A percentile compares a stretch with the other conserved stretches of the same genome.
phyloP scores from a whole-genome alignment of 2,329 filamentous ascomycete genomes.

The Cadophora malorum region DNA sequence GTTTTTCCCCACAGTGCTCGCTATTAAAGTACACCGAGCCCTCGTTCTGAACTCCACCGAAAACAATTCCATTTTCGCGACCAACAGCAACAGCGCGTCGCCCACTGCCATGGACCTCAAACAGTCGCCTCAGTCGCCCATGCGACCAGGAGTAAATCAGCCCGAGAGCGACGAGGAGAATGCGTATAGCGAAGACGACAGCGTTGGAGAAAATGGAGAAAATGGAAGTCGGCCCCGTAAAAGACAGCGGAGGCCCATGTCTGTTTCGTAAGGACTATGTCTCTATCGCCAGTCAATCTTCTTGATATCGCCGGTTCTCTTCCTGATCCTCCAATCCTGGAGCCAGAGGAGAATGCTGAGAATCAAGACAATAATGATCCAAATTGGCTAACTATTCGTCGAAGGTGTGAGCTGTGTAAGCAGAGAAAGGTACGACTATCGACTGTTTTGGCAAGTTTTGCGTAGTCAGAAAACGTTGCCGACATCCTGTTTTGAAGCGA shows the following conservation, averaged over 20 bases:
- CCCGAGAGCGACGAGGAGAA: constrained; percentile 45
- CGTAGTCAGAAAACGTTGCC: neutral
- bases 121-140: constrained; percentile 39
- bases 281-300: constrained; percentile 38
- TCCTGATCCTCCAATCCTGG: constrained; percentile 25
- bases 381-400: constrained; percentile 45
- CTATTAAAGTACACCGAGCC: constrained; percentile 31
- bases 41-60: constrained; percentile 42
- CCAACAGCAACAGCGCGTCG: constrained; percentile 24
- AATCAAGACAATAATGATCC: constrained; percentile 33
- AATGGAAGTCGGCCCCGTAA: constrained; percentile 49
- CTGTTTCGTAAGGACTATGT: constrained; percentile 53
- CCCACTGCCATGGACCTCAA: constrained; percentile 42
- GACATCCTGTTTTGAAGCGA: neutral
- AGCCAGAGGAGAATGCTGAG: constrained; percentile 29
- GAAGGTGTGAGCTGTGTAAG: constrained; percentile 79
- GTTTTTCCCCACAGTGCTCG: constrained; percentile 29
- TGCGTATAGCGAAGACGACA: constrained; percentile 43
- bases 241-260: constrained; percentile 55
- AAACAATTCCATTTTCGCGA: constrained; percentile 27
- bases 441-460: constrained; percentile 3
- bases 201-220: constrained; percentile 36
- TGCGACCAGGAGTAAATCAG: constrained; percentile 38
- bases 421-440: constrained; percentile 70
- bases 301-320: constrained; percentile 31